A percentile compares a stretch with the other conserved stretches of the same genome.
These are phyloP conservation scores for Tetrapisispora pingtungensis DNA, from an alignment of 805 yeast genomes.

Conservation along the genomic window DNA sequence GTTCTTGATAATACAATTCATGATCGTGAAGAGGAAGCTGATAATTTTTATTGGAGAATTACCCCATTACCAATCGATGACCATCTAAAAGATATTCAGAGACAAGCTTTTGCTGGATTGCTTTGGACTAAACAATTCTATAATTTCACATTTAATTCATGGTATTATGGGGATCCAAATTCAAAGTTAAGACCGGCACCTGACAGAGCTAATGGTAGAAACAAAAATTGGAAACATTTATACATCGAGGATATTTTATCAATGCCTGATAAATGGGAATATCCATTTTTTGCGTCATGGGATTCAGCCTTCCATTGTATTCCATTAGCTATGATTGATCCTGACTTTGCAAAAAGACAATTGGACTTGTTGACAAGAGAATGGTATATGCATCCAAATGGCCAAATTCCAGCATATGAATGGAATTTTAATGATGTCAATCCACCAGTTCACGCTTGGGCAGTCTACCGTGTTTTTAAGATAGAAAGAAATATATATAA, in stretches of 20 bases:
- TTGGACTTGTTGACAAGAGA: slow-evolving; percentile 78
- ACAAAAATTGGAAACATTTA: slow-evolving; percentile 79
- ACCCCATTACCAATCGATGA: slow-evolving; percentile 78
- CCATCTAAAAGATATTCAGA: slow-evolving; percentile 69
- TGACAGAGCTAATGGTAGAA: slow-evolving; percentile 78
- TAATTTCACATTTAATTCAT: slow-evolving; percentile 72
- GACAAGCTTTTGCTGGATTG: slow-evolving; percentile 91
- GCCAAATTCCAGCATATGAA: slow-evolving; percentile 95
- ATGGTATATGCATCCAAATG: slow-evolving; percentile 97
- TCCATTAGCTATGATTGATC: slow-evolving; percentile 89
- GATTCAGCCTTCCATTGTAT: slow-evolving; percentile 92
- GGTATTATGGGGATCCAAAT: slow-evolving; percentile 79
- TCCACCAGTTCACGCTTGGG: slow-evolving; percentile 97
- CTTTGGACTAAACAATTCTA: slow-evolving; percentile 91
- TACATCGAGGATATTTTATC: slow-evolving; percentile 81
- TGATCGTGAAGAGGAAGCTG: slow-evolving; percentile 77
- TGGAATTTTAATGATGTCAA: slow-evolving; percentile 95
- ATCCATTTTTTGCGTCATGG: slow-evolving; percentile 95
- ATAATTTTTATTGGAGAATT: slow-evolving; percentile 82
- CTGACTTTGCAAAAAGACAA: slow-evolving; percentile 83
- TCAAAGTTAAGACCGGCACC: slow-evolving; percentile 68
- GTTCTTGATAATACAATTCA: slow-evolving; percentile 60
- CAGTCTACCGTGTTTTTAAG: slow-evolving; percentile 78
- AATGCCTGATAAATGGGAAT: slow-evolving; percentile 92
- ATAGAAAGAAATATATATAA: slow-evolving; percentile 80